phyloP scores from a whole-genome alignment of 495 filamentous ascomycete genomes.

The Trypethelium eluteriae region DNA sequence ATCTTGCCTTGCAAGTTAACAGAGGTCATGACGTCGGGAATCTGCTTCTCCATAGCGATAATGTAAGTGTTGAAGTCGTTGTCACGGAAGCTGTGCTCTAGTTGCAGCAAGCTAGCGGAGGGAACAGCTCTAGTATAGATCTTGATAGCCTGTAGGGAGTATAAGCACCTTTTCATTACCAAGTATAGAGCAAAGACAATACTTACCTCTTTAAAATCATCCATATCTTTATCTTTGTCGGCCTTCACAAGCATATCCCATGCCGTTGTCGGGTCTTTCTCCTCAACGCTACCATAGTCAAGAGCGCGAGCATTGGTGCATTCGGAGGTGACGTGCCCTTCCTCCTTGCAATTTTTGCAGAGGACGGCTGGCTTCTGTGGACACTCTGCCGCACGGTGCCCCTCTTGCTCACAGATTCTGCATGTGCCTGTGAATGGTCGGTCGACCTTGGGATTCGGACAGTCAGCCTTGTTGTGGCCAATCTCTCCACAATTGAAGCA shows the following conservation, averaged over 20 bases:
- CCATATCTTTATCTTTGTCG: conserved; percentile 56
- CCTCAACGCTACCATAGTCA: conserved; percentile 52
- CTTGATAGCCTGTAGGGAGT: conserved; percentile 45
- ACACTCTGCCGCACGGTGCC: conserved; percentile 65
- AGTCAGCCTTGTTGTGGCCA: conserved; percentile 63
- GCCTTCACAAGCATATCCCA: conserved; percentile 62
- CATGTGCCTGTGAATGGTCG: conserved; percentile 60
- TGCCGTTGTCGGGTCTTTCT: conserved; percentile 54
- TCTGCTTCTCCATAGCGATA: conserved; percentile 61
- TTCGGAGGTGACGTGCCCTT: conserved; percentile 57
- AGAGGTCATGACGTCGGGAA: conserved; percentile 56
- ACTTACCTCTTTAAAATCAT: conserved; percentile 62
- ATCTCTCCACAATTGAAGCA: conserved; percentile 77
- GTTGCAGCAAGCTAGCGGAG: conserved; percentile 54
- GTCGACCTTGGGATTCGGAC: conserved; percentile 53
- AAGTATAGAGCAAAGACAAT: too few relatives aligned
- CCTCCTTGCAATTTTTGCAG: conserved; percentile 69
- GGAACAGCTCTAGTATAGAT: conserved; percentile 68
- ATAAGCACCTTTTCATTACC: too few relatives aligned
- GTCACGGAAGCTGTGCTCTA: conserved; percentile 66
- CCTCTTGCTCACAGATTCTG: conserved; percentile 60
- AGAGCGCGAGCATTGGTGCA: conserved; percentile 67
- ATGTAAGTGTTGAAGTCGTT: conserved; percentile 58
- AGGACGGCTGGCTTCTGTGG: conserved; percentile 53
- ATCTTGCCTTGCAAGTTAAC: conserved; percentile 79